Evolutionary conservation across 2,329 filamentous ascomycete species (phyloP), one percentile per base, ranked within the genome.

Genomic region (Proliferodiscus dingleyae): DNA sequence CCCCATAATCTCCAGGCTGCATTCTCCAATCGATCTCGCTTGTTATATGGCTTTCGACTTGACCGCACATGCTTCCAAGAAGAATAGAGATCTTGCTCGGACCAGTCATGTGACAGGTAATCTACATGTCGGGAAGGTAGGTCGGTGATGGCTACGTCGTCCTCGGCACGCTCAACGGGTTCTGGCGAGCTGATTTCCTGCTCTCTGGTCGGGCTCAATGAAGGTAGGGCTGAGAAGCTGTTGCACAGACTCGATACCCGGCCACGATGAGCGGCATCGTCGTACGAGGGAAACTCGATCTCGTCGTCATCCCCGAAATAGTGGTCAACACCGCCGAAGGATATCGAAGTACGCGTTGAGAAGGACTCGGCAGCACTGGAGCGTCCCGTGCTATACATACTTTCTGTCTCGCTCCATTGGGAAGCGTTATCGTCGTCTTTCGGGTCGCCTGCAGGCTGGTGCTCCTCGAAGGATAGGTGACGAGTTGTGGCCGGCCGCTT

Each of bases 1-100:
- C 88, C 85, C 91, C 91, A 97, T 1, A 89, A 93, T 63, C 91
- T 79, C 91, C 91, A 97, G 1, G 89, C 95, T 5, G 93, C 91
- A 67, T 97, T 97, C 66, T 97, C 93, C 32, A 97, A 68, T 37
- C 91, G 77, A 11, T 47, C 50, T 39, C 44, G 49, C 33, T 59
- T 91, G 57, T 78, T 81, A 54, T 93, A 94, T 44, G 87, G 78
- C 46, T 81, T 81, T 18, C 90, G 81, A 57, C 48, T 56, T 21
- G 53, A 56, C 89, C 95, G 11, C 85, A 97, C 87, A 64, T 94
- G 93, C 62, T 90, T 83, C 91, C 93, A 97, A 2, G 91, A 96
- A 5, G 87, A 85, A 90, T 90, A 96, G 13, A 97, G 94, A 66
- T 97, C 91, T 67, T 97, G 90, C 68, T 96, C 90, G 50, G 77